These are phyloP conservation scores for Urtica urens DNA, from an alignment of 306 rosid species.

Conservation along the genomic window DNA sequence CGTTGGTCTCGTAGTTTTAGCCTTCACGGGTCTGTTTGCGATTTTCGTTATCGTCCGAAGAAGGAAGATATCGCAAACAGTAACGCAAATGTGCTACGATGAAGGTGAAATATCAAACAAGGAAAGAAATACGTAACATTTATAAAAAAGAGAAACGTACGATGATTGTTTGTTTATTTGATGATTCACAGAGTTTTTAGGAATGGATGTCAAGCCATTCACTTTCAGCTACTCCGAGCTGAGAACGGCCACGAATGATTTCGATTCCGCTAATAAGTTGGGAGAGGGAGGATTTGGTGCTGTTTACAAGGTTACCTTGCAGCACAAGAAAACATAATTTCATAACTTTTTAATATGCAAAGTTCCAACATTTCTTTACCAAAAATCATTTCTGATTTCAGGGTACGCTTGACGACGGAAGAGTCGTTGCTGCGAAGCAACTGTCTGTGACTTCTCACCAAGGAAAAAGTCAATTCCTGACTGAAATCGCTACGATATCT, in stretches of 20 bases:
- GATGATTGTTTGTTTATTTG: not conserved
- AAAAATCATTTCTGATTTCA: no score
- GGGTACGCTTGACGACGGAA: conserved; percentile 74
- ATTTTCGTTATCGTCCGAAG: conserved; percentile 21
- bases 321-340: no score
- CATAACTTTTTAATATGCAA: conserved; percentile 8
- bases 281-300: conserved; percentile 94
- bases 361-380: no score
- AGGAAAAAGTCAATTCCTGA: conserved; percentile 66
- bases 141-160: no score
- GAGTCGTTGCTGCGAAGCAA: conserved; percentile 71
- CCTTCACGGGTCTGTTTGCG: conserved; percentile 19
- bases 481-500: conserved; percentile 81
- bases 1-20: conserved; percentile 37
- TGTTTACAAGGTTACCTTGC: conserved; percentile 75
- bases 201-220: conserved; percentile 56
- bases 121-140: no score
- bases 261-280: conserved; percentile 43
- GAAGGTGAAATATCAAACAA: conserved; percentile 36
- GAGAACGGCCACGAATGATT: conserved; percentile 55
- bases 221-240: conserved; percentile 59
- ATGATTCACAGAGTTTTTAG: conserved; percentile 44
- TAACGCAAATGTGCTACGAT: conserved; percentile 9
- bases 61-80: conserved; percentile 42
- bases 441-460: conserved; percentile 64